Percentiles rank a stretch among this genome's conserved stretches.
Evolutionary conservation across 2,329 filamentous ascomycete genomes (phyloP).

Genomic region (Calycina herbarum): DNA sequence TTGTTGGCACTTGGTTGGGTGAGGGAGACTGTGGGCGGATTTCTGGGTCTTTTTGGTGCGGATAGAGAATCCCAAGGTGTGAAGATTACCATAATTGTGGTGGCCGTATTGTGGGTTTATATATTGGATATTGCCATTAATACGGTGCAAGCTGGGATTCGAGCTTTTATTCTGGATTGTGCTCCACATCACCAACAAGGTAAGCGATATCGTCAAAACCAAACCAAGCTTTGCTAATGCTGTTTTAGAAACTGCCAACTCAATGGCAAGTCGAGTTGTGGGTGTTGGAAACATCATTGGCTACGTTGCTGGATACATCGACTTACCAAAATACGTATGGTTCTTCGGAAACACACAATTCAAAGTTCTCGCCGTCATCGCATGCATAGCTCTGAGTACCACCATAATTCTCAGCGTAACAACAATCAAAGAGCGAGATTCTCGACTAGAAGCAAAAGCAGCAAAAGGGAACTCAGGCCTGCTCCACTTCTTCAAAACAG

Average conservation of each 20-base stretch:
- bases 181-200: slow-evolving; percentile 86
- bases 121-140: slow-evolving; percentile 94
- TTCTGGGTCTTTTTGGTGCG: slow-evolving; percentile 70
- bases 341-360: slow-evolving; percentile 89
- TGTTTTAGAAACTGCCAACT: slow-evolving; percentile 65
- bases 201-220: slow-evolving; percentile 27
- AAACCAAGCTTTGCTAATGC: slow-evolving; percentile 2
- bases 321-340: slow-evolving; percentile 72
- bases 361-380: slow-evolving; percentile 86
- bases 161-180: slow-evolving; percentile 92
- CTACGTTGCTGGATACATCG: slow-evolving; percentile 81
- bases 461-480: slow-evolving; percentile 61
- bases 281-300: slow-evolving; percentile 90
- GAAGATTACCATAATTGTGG: slow-evolving; percentile 66
- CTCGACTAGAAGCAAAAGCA: slow-evolving; percentile 67
- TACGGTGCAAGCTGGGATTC: slow-evolving; percentile 87
- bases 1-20: slow-evolving; percentile 74
- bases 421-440: slow-evolving; percentile 76
- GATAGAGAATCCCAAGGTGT: slow-evolving; percentile 64
- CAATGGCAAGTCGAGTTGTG: slow-evolving; percentile 85
- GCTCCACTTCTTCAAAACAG: slow-evolving; percentile 74
- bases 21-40: slow-evolving; percentile 66
- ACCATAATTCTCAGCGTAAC: slow-evolving; percentile 72
- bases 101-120: slow-evolving; percentile 86
- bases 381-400: slow-evolving; percentile 67